phyloP scores from a whole-genome alignment of 2,329 filamentous ascomycete species.

The Fusarium papillatum region DNA sequence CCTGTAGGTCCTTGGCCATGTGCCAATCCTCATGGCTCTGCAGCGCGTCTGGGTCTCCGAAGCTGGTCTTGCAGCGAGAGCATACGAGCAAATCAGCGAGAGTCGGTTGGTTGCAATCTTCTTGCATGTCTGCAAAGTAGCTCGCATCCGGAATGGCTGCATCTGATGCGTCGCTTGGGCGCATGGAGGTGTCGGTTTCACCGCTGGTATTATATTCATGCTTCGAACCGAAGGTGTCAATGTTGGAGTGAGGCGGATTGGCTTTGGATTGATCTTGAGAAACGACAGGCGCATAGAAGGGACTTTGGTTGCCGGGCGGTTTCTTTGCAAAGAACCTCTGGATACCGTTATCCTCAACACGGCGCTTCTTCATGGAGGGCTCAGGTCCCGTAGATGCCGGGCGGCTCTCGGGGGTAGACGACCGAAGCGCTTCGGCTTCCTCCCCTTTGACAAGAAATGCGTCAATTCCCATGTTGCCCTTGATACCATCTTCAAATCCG shows the following conservation, averaged over 20 bases:
- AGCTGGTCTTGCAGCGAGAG: slow-evolving; percentile 72
- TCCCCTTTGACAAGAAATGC: slow-evolving; percentile 86
- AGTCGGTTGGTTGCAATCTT: slow-evolving; percentile 45
- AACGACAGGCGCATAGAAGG: slow-evolving; percentile 32
- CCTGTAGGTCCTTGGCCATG: slow-evolving; percentile 88
- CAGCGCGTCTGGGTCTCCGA: slow-evolving; percentile 69
- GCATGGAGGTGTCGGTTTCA: slow-evolving; percentile 25
- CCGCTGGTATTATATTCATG: slow-evolving; percentile 28
- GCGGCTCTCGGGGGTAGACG: slow-evolving; percentile 36
- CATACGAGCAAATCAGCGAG: slow-evolving; percentile 63
- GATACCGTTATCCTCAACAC: slow-evolving; percentile 63
- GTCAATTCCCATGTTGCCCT: slow-evolving; percentile 88
- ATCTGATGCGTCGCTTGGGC: slow-evolving; percentile 21
- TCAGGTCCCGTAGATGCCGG: slow-evolving; percentile 36
- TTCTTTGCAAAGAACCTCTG: slow-evolving; percentile 69
- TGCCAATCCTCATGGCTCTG: slow-evolving; percentile 95
- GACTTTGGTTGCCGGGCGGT: slow-evolving; percentile 46
- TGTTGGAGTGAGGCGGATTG: slow-evolving; percentile 11
- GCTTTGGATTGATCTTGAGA: not conserved
- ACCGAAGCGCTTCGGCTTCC: slow-evolving; percentile 63
- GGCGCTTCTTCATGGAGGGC: slow-evolving; percentile 47
- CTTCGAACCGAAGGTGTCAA: slow-evolving; percentile 20
- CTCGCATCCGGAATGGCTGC: slow-evolving; percentile 21
- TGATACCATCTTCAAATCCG: slow-evolving; percentile 92
- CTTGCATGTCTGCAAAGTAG: slow-evolving; percentile 33